Conservation (phyloP, 2,329 filamentous ascomycete genomes). For the Aplosporella prunicola region DNA sequence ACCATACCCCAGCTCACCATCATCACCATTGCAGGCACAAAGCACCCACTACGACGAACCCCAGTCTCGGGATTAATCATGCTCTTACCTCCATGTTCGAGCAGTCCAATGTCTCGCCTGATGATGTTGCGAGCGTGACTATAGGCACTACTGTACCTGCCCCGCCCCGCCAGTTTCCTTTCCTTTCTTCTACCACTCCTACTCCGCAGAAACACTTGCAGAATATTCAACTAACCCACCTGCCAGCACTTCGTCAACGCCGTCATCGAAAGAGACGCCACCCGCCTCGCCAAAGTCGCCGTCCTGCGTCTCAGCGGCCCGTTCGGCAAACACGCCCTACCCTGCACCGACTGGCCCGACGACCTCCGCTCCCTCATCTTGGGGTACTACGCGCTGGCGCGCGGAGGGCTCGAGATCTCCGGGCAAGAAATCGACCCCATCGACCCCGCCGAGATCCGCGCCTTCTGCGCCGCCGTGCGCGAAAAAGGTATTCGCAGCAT, state of each 20-base stretch:
- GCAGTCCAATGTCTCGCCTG: slow-evolving; percentile 17
- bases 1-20: too few species aligned
- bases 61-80: slow-evolving; percentile 33
- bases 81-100: slow-evolving; percentile 29
- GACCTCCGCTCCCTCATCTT: slow-evolving; percentile 37
- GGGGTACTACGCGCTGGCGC: slow-evolving; percentile 36
- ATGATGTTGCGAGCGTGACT: slow-evolving; percentile 11
- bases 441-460: slow-evolving; percentile 29
- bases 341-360: slow-evolving; percentile 46
- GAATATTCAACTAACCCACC: background rate
- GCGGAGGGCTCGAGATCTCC: slow-evolving; percentile 30
- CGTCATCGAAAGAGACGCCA: slow-evolving; percentile 32
- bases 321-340: slow-evolving; percentile 43
- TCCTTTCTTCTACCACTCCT: background rate
- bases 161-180: background rate
- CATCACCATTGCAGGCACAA: too few species aligned
- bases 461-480: slow-evolving; percentile 25
- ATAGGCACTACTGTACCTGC: slow-evolving; percentile 31
- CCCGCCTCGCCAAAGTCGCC: slow-evolving; percentile 31
- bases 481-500: slow-evolving; percentile 30
- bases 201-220: background rate
- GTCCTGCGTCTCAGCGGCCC: slow-evolving; percentile 47
- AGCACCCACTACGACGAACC: slow-evolving; percentile 32
- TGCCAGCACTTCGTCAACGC: slow-evolving; percentile 47
- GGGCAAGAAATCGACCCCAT: slow-evolving; percentile 37